These are phyloP conservation scores for Dendrobium chrysotoxum DNA, from an alignment of 106 monocot genomes.

Conservation along the genomic window DNA sequence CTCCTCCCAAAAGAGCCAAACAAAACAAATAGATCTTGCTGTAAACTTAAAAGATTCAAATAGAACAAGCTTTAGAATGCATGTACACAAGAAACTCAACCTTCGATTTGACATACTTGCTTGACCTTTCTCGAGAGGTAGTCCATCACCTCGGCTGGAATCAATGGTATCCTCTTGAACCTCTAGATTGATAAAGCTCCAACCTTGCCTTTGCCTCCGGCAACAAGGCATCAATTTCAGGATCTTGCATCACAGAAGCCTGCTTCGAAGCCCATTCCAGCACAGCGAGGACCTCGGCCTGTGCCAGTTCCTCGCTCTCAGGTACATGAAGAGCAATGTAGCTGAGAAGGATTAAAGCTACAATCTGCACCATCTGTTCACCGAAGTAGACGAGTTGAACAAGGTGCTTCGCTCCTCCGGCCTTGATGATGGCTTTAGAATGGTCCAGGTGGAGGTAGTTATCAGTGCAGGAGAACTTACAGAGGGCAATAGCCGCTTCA, in stretches of 20 bases:
- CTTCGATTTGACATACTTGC: not conserved
- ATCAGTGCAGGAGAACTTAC: conserved; percentile 79
- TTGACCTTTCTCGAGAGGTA: not conserved
- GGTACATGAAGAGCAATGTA: conserved; percentile 73
- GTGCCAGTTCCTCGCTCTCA: conserved; percentile 67
- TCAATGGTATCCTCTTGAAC: conserved; percentile 55
- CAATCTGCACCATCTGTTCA: conserved; percentile 54
- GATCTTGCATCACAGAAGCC: conserved; percentile 41
- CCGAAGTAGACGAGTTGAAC: conserved; percentile 84
- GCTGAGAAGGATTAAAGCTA: conserved; percentile 54
- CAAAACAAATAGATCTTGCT: not conserved
- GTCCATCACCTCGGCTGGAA: not conserved
- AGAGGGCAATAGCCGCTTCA: conserved; percentile 57
- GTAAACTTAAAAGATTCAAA: no score
- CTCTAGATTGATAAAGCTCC: conserved; percentile 89
- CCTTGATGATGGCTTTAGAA: conserved; percentile 65
- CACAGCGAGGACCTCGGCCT: conserved; percentile 58
- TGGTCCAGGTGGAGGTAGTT: conserved; percentile 79
- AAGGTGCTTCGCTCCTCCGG: conserved; percentile 66
- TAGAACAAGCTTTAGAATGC: not conserved
- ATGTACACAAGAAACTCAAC: not conserved
- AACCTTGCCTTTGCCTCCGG: conserved; percentile 65
- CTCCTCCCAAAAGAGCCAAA: not conserved
- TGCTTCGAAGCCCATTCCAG: conserved; percentile 82
- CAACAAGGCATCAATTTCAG: conserved; percentile 32